Conservation (phyloP, 2,329 filamentous ascomycete genomes). For the Calonectria henricotiae region DNA sequence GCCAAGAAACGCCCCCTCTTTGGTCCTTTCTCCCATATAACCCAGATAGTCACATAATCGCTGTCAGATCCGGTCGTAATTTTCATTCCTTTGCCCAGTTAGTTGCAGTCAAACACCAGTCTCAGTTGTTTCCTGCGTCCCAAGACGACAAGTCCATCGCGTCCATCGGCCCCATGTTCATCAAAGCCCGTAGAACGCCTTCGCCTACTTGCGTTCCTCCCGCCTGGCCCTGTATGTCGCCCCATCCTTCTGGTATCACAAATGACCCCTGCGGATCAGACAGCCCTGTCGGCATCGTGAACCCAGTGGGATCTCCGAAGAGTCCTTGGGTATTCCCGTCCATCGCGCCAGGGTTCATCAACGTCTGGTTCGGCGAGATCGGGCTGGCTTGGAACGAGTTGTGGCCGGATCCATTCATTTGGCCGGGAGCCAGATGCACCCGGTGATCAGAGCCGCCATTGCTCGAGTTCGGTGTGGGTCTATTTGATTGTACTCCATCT, state of each 20-base stretch:
- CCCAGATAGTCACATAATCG: conserved; percentile 21
- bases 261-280: conserved; percentile 57
- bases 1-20: conserved; percentile 38
- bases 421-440: conserved; percentile 52
- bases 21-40: conserved; percentile 33
- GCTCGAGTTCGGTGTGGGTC: conserved; percentile 75
- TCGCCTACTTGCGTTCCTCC: conserved; percentile 72
- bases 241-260: conserved; percentile 65
- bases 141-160: conserved; percentile 71
- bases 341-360: conserved; percentile 58
- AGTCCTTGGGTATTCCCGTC: conserved; percentile 59
- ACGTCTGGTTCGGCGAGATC: conserved; percentile 63
- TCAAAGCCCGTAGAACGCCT: conserved; percentile 71
- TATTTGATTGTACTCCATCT: conserved; percentile 67
- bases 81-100: conserved; percentile 10
- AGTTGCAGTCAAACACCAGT: conserved; percentile 17
- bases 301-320: conserved; percentile 61
- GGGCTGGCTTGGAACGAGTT: conserved; percentile 71
- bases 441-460: conserved; percentile 54
- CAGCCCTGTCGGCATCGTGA: conserved; percentile 53
- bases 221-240: conserved; percentile 60
- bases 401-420: conserved; percentile 59
- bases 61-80: conserved; percentile 17
- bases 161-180: conserved; percentile 75
- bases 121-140: conserved; percentile 59